Evolutionary conservation across 176 grass and related monocot genomes (phyloP).

Genomic region (Leersia perrieri): DNA sequence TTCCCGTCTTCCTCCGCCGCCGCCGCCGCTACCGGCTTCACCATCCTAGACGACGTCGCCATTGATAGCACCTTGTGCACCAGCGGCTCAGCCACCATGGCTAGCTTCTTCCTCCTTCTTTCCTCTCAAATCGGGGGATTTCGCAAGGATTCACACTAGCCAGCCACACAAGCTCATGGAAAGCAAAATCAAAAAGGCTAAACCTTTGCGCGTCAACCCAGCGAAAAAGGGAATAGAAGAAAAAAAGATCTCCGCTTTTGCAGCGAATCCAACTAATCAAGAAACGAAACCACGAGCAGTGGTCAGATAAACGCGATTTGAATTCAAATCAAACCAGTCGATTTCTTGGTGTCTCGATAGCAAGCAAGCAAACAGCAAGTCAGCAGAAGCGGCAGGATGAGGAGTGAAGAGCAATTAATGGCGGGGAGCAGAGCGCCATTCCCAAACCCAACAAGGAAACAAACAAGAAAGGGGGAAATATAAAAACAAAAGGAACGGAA

Average conservation of each 20-base stretch:
- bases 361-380: not conserved
- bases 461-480: not conserved
- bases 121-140: not conserved
- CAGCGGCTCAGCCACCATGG: constrained; percentile 66
- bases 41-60: constrained; percentile 56
- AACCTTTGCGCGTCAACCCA: not conserved
- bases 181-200: not conserved
- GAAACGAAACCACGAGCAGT: not conserved
- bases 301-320: too few relatives aligned
- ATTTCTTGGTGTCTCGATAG: not conserved
- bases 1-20: constrained; percentile 1
- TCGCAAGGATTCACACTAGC: not conserved
- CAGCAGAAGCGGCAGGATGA: not conserved
- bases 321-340: not conserved
- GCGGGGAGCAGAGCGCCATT: constrained; percentile 15
- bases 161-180: not conserved
- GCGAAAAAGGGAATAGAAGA: too few relatives aligned
- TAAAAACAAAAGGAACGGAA: not conserved
- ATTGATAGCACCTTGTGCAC: constrained; percentile 81
- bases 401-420: not conserved
- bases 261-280: not conserved
- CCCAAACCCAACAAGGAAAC: not conserved
- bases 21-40: not conserved
- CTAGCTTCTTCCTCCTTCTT: not conserved
- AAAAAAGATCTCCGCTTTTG: not conserved